These are phyloP conservation scores for Pyrenochaeta sp. DNA, from an alignment of 2,329 filamentous ascomycete genomes.

Conservation along the genomic window DNA sequence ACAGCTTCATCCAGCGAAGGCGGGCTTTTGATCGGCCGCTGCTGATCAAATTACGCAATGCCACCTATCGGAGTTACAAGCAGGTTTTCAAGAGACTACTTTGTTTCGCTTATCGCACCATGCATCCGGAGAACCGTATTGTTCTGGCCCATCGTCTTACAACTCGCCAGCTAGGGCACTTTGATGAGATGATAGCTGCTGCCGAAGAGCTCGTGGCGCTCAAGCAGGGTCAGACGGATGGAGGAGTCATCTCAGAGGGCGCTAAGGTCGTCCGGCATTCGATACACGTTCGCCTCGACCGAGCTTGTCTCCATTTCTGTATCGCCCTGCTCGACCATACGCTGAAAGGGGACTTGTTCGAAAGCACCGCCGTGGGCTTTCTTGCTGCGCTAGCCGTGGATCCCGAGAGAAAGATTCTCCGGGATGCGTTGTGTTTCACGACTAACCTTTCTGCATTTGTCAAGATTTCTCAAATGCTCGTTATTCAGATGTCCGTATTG, in stretches of 20 bases:
- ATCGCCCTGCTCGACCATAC: conserved; percentile 23
- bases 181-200: conserved; percentile 2
- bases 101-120: conserved; percentile 16
- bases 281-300: neutral
- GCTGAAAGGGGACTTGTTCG: conserved; percentile 17
- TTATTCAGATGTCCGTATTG: conserved; percentile 16
- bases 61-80: conserved; percentile 16
- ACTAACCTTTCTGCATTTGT: conserved; percentile 24
- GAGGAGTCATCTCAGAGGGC: neutral
- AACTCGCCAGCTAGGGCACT: conserved; percentile 6
- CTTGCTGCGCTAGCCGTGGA: conserved; percentile 20
- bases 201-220: conserved; percentile 4
- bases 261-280: too few relatives aligned
- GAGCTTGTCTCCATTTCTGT: conserved; percentile 18
- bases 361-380: conserved; percentile 20
- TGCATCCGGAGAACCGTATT: neutral
- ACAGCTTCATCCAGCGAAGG: conserved; percentile 13
- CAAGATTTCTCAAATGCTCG: conserved; percentile 29
- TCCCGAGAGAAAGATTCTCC: conserved; percentile 5
- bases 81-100: conserved; percentile 21
- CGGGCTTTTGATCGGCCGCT: conserved; percentile 2
- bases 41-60: conserved; percentile 18
- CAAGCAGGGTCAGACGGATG: neutral
- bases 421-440: conserved; percentile 11
- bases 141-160: conserved; percentile 10